These are phyloP conservation scores for Thyridium curvatum DNA, from an alignment of 2,329 filamentous ascomycete genomes.

Conservation along the genomic window DNA sequence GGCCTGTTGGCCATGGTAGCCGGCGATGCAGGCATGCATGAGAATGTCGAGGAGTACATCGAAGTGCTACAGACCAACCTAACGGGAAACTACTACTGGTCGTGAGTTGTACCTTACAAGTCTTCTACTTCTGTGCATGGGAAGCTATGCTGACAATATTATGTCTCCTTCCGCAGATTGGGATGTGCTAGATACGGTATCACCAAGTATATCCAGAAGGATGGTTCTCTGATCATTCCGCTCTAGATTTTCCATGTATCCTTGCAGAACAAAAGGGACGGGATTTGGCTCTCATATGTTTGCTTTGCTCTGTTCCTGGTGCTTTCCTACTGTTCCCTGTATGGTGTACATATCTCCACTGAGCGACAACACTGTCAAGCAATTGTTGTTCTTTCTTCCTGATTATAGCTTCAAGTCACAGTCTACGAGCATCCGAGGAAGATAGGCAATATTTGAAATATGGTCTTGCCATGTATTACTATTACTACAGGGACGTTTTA, in stretches of 20 bases:
- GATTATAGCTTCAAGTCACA: too few relatives aligned
- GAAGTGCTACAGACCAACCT: neutral
- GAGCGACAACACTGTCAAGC: too few relatives aligned
- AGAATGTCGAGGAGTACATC: neutral
- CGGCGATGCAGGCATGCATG: neutral
- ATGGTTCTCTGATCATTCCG: conserved; percentile 2
- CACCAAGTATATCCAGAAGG: conserved; percentile 2
- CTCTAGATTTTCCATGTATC: too few relatives aligned
- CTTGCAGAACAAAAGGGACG: too few relatives aligned
- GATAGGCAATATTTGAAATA: too few relatives aligned
- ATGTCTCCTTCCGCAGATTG: neutral
- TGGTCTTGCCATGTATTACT: conserved; percentile 5
- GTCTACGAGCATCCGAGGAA: too few relatives aligned
- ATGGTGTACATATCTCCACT: too few relatives aligned
- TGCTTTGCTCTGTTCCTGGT: too few relatives aligned
- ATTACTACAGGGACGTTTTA: conserved; percentile 2
- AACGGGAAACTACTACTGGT: neutral
- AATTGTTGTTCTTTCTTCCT: too few relatives aligned
- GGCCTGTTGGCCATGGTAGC: neutral
- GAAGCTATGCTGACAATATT: neutral
- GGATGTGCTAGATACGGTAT: conserved; percentile 1
- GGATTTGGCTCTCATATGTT: too few relatives aligned
- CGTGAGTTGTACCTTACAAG: neutral
- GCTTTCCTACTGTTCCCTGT: too few relatives aligned
- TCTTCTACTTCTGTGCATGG: neutral